Evolutionary conservation across 768 basidiomycete species (phyloP).

Genomic region (Hydnum rufescens): DNA sequence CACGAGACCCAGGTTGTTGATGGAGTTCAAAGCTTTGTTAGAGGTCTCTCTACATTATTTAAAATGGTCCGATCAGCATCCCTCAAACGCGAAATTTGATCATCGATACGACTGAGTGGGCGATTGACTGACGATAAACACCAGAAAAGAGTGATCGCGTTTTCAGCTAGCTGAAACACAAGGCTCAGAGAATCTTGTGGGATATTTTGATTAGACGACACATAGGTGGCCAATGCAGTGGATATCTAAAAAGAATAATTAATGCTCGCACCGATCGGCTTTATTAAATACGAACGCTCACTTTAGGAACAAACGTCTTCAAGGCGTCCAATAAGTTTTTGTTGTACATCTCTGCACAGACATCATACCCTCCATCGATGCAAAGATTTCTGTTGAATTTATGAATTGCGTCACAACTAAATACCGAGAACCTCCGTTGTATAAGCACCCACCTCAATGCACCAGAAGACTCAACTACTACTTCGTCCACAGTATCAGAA

Average conservation of each 20-base stretch:
- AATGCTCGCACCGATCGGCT: not conserved
- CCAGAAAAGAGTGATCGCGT: slow-evolving; percentile 83
- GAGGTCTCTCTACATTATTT: slow-evolving; percentile 53
- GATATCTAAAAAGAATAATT: slow-evolving; percentile 30
- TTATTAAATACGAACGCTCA: slow-evolving; percentile 14
- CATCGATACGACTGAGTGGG: too few species aligned
- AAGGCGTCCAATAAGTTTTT: slow-evolving; percentile 74
- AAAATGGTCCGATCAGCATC: slow-evolving; percentile 11
- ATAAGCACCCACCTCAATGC: slow-evolving; percentile 46
- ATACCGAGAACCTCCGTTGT: not conserved
- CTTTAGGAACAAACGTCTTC: slow-evolving; percentile 61
- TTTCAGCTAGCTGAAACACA: slow-evolving; percentile 77
- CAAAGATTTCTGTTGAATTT: slow-evolving; percentile 66
- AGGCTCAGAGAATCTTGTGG: slow-evolving; percentile 37
- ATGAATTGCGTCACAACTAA: not conserved
- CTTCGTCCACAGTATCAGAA: slow-evolving; percentile 78
- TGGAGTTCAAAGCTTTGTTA: slow-evolving; percentile 73
- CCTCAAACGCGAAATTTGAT: too few species aligned
- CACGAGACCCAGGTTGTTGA: slow-evolving; percentile 58
- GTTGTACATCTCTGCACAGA: slow-evolving; percentile 94
- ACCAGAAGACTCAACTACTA: slow-evolving; percentile 74
- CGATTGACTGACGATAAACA: slow-evolving; percentile 63
- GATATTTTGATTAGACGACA: slow-evolving; percentile 19
- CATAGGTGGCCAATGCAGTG: slow-evolving; percentile 50
- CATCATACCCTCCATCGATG: slow-evolving; percentile 87